Percentiles rank a stretch among this genome's conserved stretches.
Evolutionary conservation across 176 grass and related monocot species (phyloP).

Genomic region (Tuctoria greenei): DNA sequence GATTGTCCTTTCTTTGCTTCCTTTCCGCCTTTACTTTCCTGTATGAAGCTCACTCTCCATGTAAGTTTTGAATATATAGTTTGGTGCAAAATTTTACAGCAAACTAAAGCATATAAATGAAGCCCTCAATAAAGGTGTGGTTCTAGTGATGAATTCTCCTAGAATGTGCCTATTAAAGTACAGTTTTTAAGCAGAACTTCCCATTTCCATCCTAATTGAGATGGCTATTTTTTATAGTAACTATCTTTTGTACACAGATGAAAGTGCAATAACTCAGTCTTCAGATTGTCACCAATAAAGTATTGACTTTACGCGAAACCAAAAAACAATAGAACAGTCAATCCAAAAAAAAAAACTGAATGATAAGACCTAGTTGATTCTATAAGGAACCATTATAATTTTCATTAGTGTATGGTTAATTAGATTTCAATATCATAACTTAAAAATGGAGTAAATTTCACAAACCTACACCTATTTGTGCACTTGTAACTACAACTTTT

Average conservation of each 20-base stretch:
- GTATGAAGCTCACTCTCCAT: conserved; percentile 3
- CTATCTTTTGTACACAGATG: neutral
- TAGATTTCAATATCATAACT: neutral
- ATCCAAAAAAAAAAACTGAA: neutral
- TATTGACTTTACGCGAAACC: neutral
- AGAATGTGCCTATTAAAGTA: neutral
- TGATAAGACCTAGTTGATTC: neutral
- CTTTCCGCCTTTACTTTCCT: conserved; percentile 57
- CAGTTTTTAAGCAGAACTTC: neutral
- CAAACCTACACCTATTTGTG: too few species aligned
- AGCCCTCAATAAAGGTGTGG: neutral
- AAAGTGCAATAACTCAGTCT: neutral
- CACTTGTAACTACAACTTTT: too few species aligned
- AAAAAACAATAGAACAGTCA: neutral
- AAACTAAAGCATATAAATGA: neutral
- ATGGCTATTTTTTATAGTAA: neutral
- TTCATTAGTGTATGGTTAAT: neutral
- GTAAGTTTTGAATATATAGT: conserved; percentile 26
- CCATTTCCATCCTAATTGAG: neutral
- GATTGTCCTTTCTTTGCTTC: conserved; percentile 57
- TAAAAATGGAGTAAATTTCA: too few species aligned
- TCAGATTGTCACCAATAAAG: too few species aligned
- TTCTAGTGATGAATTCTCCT: neutral
- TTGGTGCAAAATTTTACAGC: neutral
- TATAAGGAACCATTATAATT: neutral